Evolutionary conservation across 192 early-diverging fungal genomes (phyloP).

Genomic region (Thoreauomyces humboldtii): DNA sequence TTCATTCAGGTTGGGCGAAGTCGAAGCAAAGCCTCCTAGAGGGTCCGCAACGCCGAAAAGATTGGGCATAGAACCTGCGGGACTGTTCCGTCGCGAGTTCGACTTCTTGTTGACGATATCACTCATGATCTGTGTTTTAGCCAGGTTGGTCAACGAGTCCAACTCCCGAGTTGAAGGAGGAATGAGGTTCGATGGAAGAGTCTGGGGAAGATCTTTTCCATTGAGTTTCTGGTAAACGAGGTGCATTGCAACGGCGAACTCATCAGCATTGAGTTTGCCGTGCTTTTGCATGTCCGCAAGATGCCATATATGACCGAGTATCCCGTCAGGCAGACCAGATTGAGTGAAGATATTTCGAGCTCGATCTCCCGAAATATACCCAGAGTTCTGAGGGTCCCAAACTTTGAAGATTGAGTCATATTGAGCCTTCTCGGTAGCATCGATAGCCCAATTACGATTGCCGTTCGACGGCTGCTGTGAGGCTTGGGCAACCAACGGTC

Average conservation of each 20-base stretch:
- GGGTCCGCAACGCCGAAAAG: constrained; percentile 31
- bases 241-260: constrained; percentile 98
- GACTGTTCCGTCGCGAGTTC: constrained; percentile 2
- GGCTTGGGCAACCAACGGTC: constrained; percentile 28
- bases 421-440: constrained; percentile 40
- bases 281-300: constrained; percentile 75
- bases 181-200: constrained; percentile 78
- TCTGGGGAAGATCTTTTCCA: constrained; percentile 74
- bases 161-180: constrained; percentile 85
- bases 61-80: constrained; percentile 2
- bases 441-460: constrained; percentile 41
- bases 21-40: constrained; percentile 14
- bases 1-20: constrained; percentile 15
- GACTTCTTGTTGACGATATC: constrained; percentile 52
- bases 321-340: constrained; percentile 64
- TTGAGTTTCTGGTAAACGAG: constrained; percentile 85
- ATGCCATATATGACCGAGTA: constrained; percentile 76
- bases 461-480: background rate
- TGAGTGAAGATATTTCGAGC: constrained; percentile 73
- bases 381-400: constrained; percentile 67
- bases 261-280: constrained; percentile 90
- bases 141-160: constrained; percentile 52
- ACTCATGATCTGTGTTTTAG: constrained; percentile 64
- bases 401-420: constrained; percentile 69
- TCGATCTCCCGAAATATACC: constrained; percentile 67